phyloP scores from a whole-genome alignment of 768 basidiomycete genomes.

The Clavulina sp. region DNA sequence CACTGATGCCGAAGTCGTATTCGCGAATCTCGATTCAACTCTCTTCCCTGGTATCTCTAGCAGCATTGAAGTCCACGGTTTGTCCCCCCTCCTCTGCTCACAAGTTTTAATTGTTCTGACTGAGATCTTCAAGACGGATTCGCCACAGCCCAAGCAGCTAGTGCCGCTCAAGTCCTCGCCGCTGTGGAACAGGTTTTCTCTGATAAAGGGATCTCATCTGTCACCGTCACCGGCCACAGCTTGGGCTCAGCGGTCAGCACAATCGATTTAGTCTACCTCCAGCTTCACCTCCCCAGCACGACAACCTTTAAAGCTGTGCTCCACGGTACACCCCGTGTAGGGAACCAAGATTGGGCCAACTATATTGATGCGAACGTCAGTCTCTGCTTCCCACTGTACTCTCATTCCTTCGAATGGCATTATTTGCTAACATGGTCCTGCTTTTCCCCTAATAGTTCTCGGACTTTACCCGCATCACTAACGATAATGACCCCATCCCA shows the following conservation, averaged over 20 bases:
- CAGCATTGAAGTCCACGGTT: conserved; percentile 25
- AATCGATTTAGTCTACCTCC: too few species aligned
- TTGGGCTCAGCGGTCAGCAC: too few species aligned
- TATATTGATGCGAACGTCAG: conserved; percentile 23
- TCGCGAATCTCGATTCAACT: conserved; percentile 23
- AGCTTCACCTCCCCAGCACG: conserved; percentile 3
- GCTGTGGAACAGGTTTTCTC: conserved; percentile 17
- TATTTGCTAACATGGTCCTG: too few species aligned
- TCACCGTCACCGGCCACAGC: conserved; percentile 23
- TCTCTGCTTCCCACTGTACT: too few species aligned
- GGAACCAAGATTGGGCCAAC: conserved; percentile 28
- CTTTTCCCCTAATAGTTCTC: neutral
- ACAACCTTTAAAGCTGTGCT: conserved; percentile 4
- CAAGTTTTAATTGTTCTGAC: neutral
- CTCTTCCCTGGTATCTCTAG: conserved; percentile 38
- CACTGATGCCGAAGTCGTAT: conserved; percentile 30
- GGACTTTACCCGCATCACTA: conserved; percentile 8
- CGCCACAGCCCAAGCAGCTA: conserved; percentile 25
- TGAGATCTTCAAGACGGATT: conserved; percentile 18
- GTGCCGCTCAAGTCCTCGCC: conserved; percentile 12
- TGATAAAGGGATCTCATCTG: conserved; percentile 12
- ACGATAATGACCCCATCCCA: conserved; percentile 13
- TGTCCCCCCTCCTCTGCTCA: neutral
- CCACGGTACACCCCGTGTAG: conserved; percentile 4
- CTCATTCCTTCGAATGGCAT: too few species aligned